A percentile compares a stretch with the other conserved stretches of the same genome.
Conservation (phyloP, 208 protist species). For the Naegleria fowleri region DNA sequence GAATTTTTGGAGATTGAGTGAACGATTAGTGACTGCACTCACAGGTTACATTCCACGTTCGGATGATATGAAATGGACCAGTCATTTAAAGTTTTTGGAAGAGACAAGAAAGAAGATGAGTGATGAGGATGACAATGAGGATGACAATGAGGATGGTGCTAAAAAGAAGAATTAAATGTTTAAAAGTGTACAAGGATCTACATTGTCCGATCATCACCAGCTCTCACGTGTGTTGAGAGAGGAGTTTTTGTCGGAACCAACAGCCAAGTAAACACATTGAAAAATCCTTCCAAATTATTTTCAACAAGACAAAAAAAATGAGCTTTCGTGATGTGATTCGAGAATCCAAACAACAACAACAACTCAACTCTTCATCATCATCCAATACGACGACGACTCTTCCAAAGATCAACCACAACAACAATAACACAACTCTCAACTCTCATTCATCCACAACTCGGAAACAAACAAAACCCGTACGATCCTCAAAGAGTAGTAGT, state of each 20-base stretch:
- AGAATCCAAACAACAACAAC: neutral
- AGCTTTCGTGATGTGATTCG: neutral
- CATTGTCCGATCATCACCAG: no score
- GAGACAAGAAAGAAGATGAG: neutral
- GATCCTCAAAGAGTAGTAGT: no score
- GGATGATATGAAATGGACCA: conserved; percentile 56
- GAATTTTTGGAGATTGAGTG: conserved; percentile 76
- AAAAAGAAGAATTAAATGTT: neutral
- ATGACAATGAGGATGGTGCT: neutral
- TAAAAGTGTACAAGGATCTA: neutral
- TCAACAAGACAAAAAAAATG: neutral
- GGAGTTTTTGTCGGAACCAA: no score
- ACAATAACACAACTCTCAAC: no score
- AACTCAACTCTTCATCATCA: neutral
- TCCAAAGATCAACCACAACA: neutral
- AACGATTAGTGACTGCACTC: conserved; percentile 62
- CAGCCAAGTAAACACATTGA: no score
- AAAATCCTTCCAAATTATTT: neutral
- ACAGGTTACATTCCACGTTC: conserved; percentile 68
- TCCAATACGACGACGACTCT: neutral
- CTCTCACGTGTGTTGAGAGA: no score
- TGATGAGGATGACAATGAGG: neutral
- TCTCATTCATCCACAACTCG: no score
- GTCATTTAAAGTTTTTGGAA: neutral
- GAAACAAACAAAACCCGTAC: no score